phyloP scores from a whole-genome alignment of 371 early-diverging fungal species.

The Mortierella sp. region DNA sequence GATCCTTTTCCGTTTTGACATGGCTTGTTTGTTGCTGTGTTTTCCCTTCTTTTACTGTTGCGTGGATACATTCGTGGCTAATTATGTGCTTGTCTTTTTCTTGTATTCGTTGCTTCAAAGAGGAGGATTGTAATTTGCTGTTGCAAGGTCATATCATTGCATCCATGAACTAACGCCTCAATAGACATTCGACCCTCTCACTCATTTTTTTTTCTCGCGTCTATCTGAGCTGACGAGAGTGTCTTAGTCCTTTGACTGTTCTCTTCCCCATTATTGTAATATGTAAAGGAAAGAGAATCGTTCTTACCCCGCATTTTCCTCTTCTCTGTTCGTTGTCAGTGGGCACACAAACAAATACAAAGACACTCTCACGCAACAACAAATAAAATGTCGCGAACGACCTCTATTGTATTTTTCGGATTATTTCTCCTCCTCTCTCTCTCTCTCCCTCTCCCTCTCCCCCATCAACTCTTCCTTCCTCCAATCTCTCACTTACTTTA shows the following conservation, averaged over 20 bases:
- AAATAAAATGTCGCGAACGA: background rate
- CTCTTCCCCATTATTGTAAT: background rate
- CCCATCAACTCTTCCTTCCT: background rate
- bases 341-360: background rate
- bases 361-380: background rate
- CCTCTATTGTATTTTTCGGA: background rate
- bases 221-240: background rate
- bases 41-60: background rate
- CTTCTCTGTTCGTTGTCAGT: background rate
- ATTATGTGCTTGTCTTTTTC: background rate
- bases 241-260: background rate
- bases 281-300: background rate
- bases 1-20: background rate
- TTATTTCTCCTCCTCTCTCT: background rate
- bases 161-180: no score
- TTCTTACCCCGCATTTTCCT: constrained; percentile 6
- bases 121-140: background rate
- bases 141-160: background rate
- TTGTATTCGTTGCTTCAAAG: background rate
- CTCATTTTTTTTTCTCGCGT: background rate
- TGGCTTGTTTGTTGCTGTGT: background rate
- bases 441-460: background rate
- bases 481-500: background rate
- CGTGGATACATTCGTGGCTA: background rate
- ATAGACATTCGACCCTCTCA: background rate